Evolutionary conservation across 148 eudicot species (phyloP).

Genomic region (Silene uniflora): DNA sequence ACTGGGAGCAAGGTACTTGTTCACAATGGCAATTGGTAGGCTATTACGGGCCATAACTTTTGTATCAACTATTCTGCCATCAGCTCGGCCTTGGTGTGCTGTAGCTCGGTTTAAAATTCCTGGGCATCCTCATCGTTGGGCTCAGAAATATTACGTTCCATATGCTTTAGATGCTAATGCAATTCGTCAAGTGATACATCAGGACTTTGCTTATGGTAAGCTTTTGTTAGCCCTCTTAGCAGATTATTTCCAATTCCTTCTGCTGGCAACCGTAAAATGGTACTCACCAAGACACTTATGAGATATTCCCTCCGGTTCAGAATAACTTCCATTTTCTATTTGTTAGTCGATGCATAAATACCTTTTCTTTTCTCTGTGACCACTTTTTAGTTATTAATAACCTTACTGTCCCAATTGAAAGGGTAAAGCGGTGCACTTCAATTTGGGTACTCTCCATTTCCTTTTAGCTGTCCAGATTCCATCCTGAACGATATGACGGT

Average conservation of each 20-base stretch:
- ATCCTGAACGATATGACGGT: no score
- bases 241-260: background rate
- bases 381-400: no score
- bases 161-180: slow-evolving; percentile 74
- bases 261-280: background rate
- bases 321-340: no score
- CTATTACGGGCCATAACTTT: slow-evolving; percentile 78
- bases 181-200: slow-evolving; percentile 52
- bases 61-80: slow-evolving; percentile 82
- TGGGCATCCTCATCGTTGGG: slow-evolving; percentile 84
- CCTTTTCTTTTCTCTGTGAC: no score
- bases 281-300: background rate
- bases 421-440: no score
- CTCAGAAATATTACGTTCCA: slow-evolving; percentile 89
- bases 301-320: no score
- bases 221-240: background rate
- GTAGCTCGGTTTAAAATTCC: slow-evolving; percentile 71
- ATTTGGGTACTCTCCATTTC: no score
- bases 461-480: no score
- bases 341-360: no score
- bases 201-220: slow-evolving; percentile 76
- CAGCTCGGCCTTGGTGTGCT: slow-evolving; percentile 98
- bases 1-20: slow-evolving; percentile 88
- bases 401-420: no score
- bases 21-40: slow-evolving; percentile 92